Evolutionary conservation across 2,329 filamentous ascomycete species (phyloP).

Genomic region (Cladorrhinum sp.): DNA sequence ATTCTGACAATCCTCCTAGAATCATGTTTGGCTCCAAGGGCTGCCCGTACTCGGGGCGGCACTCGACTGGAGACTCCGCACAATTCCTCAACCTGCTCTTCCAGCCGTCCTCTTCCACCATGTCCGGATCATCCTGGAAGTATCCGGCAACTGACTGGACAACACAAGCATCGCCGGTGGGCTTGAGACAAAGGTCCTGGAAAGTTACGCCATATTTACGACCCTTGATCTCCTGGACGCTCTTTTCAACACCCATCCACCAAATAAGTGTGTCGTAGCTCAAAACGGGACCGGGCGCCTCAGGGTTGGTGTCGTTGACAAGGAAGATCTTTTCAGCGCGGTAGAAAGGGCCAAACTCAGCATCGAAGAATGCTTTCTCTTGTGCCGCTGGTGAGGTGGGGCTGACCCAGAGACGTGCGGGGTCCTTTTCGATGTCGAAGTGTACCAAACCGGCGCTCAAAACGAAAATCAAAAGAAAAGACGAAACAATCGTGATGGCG

Average conservation of each 20-base stretch:
- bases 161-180: conserved; percentile 82
- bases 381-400: conserved; percentile 85
- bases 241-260: conserved; percentile 90
- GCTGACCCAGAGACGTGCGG: conserved; percentile 94
- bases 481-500: conserved; percentile 72
- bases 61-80: conserved; percentile 74
- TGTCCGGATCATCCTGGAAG: conserved; percentile 65
- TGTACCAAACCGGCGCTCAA: conserved; percentile 84
- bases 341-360: conserved; percentile 93
- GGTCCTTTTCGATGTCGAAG: conserved; percentile 87
- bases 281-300: conserved; percentile 70
- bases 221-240: conserved; percentile 70
- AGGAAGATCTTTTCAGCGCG: conserved; percentile 90
- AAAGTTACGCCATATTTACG: conserved; percentile 65
- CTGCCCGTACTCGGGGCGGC: conserved; percentile 84
- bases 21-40: conserved; percentile 83
- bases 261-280: conserved; percentile 85
- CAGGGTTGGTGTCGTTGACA: conserved; percentile 74
- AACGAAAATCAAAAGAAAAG: conserved; percentile 70
- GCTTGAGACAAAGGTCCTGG: conserved; percentile 90
- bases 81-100: conserved; percentile 68
- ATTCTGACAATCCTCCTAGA: conserved; percentile 72
- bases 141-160: conserved; percentile 91
- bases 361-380: conserved; percentile 92
- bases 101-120: conserved; percentile 68